Evolutionary conservation across 345 rosid species (phyloP), one percentile per base, ranked within the genome.

Genomic region (Eucalyptus lansdowneana): DNA sequence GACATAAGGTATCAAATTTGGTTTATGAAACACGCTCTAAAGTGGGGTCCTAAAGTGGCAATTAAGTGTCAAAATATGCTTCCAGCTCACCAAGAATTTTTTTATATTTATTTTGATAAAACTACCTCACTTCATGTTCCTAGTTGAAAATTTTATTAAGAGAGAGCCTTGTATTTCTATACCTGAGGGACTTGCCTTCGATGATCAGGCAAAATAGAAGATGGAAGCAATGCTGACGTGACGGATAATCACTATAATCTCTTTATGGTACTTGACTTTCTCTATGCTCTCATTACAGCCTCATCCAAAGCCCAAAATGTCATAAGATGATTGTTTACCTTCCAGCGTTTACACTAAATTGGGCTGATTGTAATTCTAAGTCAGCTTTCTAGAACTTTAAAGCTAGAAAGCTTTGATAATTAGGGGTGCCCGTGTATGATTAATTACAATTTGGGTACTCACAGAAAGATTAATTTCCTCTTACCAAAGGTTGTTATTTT

Each of bases 211-310:
- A 89, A 62, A 51, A 65, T 91, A 34, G 50, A 31, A 51, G 92
- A 91, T 16, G 89, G 89, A 45, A 89, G 91, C 72, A 91, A 88
- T 42, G 92, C 88, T 4, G 91, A 91, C 31, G 90, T 89, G 21
- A 58, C 92, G 13, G 91, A 91, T 80, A 69, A 91, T 60, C 92
- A 91, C 60, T 91, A 91, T 83, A 47, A 91, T 80, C 86, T 45
- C 56, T 91, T 86, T 60, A 85, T 89, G 92, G 92, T 91, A 86
- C 58, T 16, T 17, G n/a, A 47, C 47, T 12, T 9, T 14, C 22
- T 44, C 40, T 4, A 31, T 45, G 16, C 51, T 42, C 14, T 65
- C 13, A 29, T 21, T 42, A 25, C 24, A 27, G 47, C 24, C 14
- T 60, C 16, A 34, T 87, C 62, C 40, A 72, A 72, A 72, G 44